A percentile compares a stretch with the other conserved stretches of the same genome.
Conservation (phyloP, 139 green algal species). For the Trebouxia sp. region DNA sequence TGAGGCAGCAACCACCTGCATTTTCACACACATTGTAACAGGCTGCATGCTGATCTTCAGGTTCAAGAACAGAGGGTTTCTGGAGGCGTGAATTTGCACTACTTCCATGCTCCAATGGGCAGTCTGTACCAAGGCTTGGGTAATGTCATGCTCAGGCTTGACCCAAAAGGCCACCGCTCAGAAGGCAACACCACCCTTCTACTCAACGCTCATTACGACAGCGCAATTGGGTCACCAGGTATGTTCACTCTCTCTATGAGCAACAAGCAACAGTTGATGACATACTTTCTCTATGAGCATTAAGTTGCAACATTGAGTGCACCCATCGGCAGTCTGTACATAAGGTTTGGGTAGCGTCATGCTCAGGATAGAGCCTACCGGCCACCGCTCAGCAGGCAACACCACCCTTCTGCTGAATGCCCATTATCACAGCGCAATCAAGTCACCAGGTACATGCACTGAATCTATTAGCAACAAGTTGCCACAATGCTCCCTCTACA, state of each 20-base stretch:
- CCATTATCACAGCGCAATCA: conserved; percentile 45
- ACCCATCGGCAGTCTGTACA: background rate
- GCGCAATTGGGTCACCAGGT: conserved; percentile 42
- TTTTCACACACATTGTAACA: background rate
- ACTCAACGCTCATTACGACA: conserved; percentile 57
- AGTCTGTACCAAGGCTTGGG: conserved; percentile 1
- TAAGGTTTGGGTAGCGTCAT: conserved; percentile 29
- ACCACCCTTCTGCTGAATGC: conserved; percentile 47
- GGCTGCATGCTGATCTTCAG: background rate
- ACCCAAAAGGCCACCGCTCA: conserved; percentile 19
- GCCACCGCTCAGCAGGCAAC: conserved; percentile 6
- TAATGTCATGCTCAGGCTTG: conserved; percentile 45
- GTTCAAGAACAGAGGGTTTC: conserved; percentile 33
- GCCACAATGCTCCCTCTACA: too few relatives aligned
- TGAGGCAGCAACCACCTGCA: background rate
- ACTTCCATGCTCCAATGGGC: conserved; percentile 31
- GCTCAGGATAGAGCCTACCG: conserved; percentile 43
- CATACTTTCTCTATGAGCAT: too few relatives aligned
- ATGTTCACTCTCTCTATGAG: too few relatives aligned
- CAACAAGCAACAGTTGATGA: too few relatives aligned
- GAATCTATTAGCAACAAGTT: too few relatives aligned
- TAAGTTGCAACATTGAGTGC: too few relatives aligned
- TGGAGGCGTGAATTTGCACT: conserved; percentile 46
- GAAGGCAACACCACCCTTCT: conserved; percentile 38
- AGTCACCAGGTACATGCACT: conserved; percentile 39